Base-by-base conservation (phyloP, 768 basidiomycete species). In the Dioszegia hungarica region DNA sequence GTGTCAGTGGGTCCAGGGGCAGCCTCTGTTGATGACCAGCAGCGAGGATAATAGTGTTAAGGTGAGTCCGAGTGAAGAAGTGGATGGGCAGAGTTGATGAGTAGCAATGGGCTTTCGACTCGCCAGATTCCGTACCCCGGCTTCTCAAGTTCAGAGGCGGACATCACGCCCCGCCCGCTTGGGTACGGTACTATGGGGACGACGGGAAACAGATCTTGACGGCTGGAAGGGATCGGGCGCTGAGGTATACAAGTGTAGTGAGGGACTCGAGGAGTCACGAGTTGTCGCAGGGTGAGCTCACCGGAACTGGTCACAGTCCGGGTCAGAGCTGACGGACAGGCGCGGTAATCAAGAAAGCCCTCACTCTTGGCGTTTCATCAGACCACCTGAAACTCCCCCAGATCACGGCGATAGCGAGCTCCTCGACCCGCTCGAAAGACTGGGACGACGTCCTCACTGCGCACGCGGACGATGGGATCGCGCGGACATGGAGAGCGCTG, bases 71-170 rank as follows among this genome's bases (percentile, higher is more conserved):
- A 10, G 8, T 34, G 19, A 19, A 28, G 11, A 2, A 29, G 31
- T 9, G 49, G 39, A 54, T 36, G 20, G 47, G 34, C 34, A 5
- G 31, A 54, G 19, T 20, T 17, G 31, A 39, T 43, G 6, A 22
- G 25, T 40, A 97, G 93, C 93, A 99, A 92, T 98, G 94, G 93
- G 73, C 94, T 20, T 93, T 94, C 66, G 95, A 98, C 68, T 89
- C 92, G 0, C 90, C 91, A 0, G 87, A 88, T 0, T 80, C 87
- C 1, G 79, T 88, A 22, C 94, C 95, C 1, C 83, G 90, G 54
- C 79, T 98, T 11, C 82, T 97, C 24, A 98, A 97, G 79, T 90
- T 84, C 74, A 84, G 95, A 43, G 87, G 90, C 0, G 95, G 95
- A 33, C 95, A 99, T 68, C 88, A 88, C 62, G 81, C 85, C 0